Evolutionary conservation across 345 rosid genomes (phyloP).

Genomic region (Sapria himalayana): DNA sequence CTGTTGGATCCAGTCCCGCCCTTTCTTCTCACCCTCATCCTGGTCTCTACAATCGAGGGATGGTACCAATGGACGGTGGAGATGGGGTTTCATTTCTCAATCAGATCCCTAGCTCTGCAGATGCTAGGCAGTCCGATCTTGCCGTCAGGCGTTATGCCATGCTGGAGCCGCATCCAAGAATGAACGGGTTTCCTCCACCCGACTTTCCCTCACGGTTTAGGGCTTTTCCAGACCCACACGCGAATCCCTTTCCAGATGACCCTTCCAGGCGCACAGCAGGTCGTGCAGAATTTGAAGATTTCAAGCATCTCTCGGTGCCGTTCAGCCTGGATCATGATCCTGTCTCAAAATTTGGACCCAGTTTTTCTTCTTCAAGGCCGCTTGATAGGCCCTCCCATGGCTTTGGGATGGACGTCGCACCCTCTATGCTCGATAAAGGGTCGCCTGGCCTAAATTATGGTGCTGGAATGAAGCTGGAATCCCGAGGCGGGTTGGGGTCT

Average conservation of each 20-base stretch:
- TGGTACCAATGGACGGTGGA: constrained; percentile 12
- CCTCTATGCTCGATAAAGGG: constrained; percentile 17
- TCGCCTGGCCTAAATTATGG: constrained; percentile 12
- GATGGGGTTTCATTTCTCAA: constrained; percentile 9
- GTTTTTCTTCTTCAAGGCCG: constrained; percentile 20
- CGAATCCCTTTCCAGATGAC: constrained; percentile 14
- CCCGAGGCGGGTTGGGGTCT: constrained; percentile 16
- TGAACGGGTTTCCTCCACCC: constrained; percentile 16
- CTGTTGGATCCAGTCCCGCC: constrained; percentile 19
- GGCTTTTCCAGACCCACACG: constrained; percentile 17
- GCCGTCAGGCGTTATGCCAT: too few relatives aligned
- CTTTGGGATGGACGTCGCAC: constrained; percentile 18
- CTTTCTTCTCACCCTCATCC: constrained; percentile 13
- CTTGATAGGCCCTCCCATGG: constrained; percentile 23
- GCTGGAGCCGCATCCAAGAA: too few relatives aligned
- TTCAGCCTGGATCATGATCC: constrained; percentile 17
- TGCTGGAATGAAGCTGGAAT: constrained; percentile 5
- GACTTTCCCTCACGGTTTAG: constrained; percentile 15
- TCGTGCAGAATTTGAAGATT: constrained; percentile 22
- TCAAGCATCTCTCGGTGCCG: constrained; percentile 23
- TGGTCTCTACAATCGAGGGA: constrained; percentile 7
- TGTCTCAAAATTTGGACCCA: constrained; percentile 14
- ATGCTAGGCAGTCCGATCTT: constrained; percentile 17
- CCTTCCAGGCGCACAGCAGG: constrained; percentile 13
- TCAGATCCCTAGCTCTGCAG: constrained; percentile 15